Percentiles rank a stretch among this genome's conserved stretches.
Conservation (phyloP, 2,329 filamentous ascomycete species). For the Verticillium alfalfae region DNA sequence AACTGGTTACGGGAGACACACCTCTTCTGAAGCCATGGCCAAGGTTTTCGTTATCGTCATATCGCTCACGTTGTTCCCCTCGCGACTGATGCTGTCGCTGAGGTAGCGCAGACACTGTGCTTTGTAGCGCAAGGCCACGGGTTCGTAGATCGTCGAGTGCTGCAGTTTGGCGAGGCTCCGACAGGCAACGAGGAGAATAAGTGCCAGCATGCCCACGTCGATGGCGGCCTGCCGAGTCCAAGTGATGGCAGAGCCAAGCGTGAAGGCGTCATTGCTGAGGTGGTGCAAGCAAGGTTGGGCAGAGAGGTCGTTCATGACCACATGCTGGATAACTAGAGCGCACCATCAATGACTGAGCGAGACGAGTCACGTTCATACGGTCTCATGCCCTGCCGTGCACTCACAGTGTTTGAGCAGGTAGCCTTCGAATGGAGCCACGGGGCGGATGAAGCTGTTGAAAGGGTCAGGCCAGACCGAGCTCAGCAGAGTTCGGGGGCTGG, state of each 20-base stretch:
- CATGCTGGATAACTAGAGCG: not conserved
- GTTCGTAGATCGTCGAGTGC: conserved; percentile 4
- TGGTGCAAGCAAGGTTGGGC: not conserved
- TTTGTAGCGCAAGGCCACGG: conserved; percentile 8
- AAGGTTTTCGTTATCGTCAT: conserved; percentile 14
- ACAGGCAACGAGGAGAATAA: conserved; percentile 12
- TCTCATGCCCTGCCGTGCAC: not conserved
- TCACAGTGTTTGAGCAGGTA: conserved; percentile 5
- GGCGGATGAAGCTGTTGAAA: conserved; percentile 3
- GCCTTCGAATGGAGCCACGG: conserved; percentile 3
- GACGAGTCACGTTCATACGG: too few species aligned
- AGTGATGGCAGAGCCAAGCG: conserved; percentile 3
- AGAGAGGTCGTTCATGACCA: conserved; percentile 1
- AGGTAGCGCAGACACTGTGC: conserved; percentile 9
- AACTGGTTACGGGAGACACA: not conserved
- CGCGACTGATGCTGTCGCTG: conserved; percentile 2
- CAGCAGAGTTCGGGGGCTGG: conserved; percentile 1
- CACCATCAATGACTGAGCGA: too few species aligned
- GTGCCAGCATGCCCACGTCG: conserved; percentile 14
- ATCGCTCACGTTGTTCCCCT: conserved; percentile 9
- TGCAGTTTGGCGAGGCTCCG: conserved; percentile 8
- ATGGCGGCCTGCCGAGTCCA: conserved; percentile 12
- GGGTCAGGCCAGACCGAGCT: conserved; percentile 1
- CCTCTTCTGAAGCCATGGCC: conserved; percentile 10
- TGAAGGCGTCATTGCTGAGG: not conserved